Conservation (phyloP, 495 filamentous ascomycete genomes). For the Aspergillus affinis region DNA sequence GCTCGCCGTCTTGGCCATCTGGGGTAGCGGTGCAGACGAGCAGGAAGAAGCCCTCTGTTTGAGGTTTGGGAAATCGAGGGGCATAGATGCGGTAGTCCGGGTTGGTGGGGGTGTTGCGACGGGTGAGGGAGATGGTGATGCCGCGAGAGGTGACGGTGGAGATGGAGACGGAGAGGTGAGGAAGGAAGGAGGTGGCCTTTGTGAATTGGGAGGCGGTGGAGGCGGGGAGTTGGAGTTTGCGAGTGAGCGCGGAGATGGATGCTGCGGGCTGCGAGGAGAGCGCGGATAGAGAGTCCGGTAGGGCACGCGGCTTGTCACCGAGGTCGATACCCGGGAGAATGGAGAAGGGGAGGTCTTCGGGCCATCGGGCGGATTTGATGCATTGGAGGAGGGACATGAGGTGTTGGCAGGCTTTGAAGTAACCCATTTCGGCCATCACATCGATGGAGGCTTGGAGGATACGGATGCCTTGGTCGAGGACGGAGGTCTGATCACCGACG, state of each 20-base stretch:
- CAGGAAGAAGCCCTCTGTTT: conserved; percentile 92
- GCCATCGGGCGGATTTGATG: conserved; percentile 92
- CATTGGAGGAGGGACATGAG: conserved; percentile 87
- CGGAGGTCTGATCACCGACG: conserved; percentile 85
- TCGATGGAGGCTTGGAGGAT: conserved; percentile 91
- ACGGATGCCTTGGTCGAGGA: conserved; percentile 94
- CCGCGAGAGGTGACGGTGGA: conserved; percentile 57
- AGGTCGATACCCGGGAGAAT: conserved; percentile 75
- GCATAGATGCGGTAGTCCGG: conserved; percentile 74
- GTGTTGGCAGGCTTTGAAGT: conserved; percentile 66
- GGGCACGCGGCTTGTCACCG: conserved; percentile 30
- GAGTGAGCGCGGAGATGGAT: conserved; percentile 26
- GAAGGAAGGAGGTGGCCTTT: conserved; percentile 61
- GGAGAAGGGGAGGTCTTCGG: conserved; percentile 71
- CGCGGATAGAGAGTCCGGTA: conserved; percentile 25
- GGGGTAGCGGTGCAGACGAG: conserved; percentile 53
- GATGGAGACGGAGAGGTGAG: conserved; percentile 65
- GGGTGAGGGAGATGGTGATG: conserved; percentile 61
- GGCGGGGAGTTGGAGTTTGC: conserved; percentile 30
- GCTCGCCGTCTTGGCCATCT: conserved; percentile 64
- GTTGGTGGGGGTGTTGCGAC: conserved; percentile 63
- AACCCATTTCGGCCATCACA: conserved; percentile 87
- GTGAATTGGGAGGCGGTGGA: conserved; percentile 37
- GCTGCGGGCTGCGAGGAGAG: conserved; percentile 28
- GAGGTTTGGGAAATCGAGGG: conserved; percentile 88